Percentiles rank a stretch among this genome's conserved stretches.
Evolutionary conservation across 2,329 filamentous ascomycete species (phyloP).

Genomic region (Colletotrichum gloeosporioides): DNA sequence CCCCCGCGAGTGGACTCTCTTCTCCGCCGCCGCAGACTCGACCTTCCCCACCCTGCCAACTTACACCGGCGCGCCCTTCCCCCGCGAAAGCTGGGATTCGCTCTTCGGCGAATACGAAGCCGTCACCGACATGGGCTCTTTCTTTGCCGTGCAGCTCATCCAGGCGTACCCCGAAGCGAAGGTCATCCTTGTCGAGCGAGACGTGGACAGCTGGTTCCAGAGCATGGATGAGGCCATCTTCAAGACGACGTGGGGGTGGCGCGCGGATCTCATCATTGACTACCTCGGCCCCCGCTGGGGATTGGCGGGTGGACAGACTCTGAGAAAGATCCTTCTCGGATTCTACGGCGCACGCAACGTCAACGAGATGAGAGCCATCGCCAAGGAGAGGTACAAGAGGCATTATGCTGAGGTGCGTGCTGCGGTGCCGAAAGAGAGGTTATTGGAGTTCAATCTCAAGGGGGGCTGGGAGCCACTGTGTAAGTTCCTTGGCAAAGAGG

Average conservation of each 20-base stretch:
- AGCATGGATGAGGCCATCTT: slow-evolving; percentile 23
- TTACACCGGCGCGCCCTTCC: slow-evolving; percentile 25
- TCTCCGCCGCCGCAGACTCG: slow-evolving; percentile 34
- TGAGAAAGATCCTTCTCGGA: slow-evolving; percentile 32
- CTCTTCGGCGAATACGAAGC: slow-evolving; percentile 32
- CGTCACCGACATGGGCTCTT: slow-evolving; percentile 51
- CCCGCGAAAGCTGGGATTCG: slow-evolving; percentile 27
- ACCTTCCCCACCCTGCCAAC: slow-evolving; percentile 26
- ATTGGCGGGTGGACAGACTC: slow-evolving; percentile 25
- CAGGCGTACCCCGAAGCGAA: slow-evolving; percentile 76
- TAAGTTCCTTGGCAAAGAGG: slow-evolving; percentile 38
- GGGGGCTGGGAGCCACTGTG: slow-evolving; percentile 49
- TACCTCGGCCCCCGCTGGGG: slow-evolving; percentile 37
- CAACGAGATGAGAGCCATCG: slow-evolving; percentile 39
- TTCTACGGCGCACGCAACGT: slow-evolving; percentile 29
- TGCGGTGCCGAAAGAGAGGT: slow-evolving; percentile 34
- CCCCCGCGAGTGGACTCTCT: slow-evolving; percentile 26
- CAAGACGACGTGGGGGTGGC: slow-evolving; percentile 28
- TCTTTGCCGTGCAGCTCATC: slow-evolving; percentile 73
- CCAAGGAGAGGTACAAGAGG: slow-evolving; percentile 39
- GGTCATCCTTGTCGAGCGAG: slow-evolving; percentile 58
- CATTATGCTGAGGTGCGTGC: slow-evolving; percentile 41
- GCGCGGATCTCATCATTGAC: slow-evolving; percentile 23
- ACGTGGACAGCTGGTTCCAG: neutral
- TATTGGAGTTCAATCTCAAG: slow-evolving; percentile 43